A percentile compares a stretch with the other conserved stretches of the same genome.
Evolutionary conservation across 176 grass and related monocot species (phyloP).

Genomic region (Juncus effusus): DNA sequence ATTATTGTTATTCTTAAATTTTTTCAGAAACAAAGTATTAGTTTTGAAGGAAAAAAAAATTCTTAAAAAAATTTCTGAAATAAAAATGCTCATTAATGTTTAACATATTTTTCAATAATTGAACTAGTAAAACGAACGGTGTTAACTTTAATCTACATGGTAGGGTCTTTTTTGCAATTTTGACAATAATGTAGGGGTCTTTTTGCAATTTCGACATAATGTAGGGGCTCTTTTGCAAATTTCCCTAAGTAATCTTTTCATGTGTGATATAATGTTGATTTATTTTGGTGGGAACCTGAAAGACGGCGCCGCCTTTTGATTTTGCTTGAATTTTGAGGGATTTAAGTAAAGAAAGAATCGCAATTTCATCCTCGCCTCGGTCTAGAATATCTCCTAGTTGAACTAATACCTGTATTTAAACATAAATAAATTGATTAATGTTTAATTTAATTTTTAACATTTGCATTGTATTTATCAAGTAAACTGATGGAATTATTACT

Average conservation of each 20-base stretch:
- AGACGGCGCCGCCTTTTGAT: slow-evolving; percentile 84
- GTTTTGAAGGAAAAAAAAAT: not conserved
- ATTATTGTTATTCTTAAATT: not conserved
- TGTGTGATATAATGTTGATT: too few relatives aligned
- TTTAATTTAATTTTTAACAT: not conserved
- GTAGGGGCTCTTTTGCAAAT: too few relatives aligned
- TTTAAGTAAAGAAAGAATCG: slow-evolving; percentile 76
- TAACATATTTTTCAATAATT: too few relatives aligned
- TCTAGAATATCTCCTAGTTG: slow-evolving; percentile 96
- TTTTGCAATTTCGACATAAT: too few relatives aligned
- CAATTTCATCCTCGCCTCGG: slow-evolving; percentile 81
- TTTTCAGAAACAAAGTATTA: not conserved
- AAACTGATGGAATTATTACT: slow-evolving; percentile 28
- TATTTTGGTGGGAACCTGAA: slow-evolving; percentile 54
- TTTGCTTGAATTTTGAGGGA: slow-evolving; percentile 61
- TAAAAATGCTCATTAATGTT: not conserved
- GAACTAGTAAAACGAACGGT: too few relatives aligned
- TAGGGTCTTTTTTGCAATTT: too few relatives aligned
- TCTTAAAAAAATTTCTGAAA: not conserved
- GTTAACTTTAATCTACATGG: too few relatives aligned
- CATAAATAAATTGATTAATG: not conserved
- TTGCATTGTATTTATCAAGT: not conserved
- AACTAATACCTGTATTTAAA: slow-evolving; percentile 56
- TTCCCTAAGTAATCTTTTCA: too few relatives aligned
- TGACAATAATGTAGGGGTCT: too few relatives aligned